Evolutionary conservation across 1,139 yeast genomes (phyloP).

Genomic region (Hyphopichia buzzinii): DNA sequence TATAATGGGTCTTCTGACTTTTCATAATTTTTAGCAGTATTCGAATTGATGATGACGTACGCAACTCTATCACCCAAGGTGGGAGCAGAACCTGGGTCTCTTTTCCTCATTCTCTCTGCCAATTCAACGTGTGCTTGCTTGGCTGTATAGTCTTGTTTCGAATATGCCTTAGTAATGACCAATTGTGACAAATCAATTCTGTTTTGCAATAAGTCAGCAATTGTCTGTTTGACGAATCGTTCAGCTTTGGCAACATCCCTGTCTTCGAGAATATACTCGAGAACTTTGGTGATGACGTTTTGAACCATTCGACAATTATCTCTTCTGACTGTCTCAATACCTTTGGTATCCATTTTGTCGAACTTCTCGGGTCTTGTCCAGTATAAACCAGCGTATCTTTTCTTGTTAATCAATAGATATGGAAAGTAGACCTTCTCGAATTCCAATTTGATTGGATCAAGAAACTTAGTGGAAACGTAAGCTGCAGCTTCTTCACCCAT

Average conservation of each 20-base stretch:
- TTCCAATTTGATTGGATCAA: slow-evolving; percentile 87
- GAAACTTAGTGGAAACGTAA: slow-evolving; percentile 74
- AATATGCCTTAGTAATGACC: slow-evolving; percentile 90
- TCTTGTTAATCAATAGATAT: slow-evolving; percentile 87
- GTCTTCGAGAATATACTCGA: slow-evolving; percentile 82
- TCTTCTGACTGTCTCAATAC: slow-evolving; percentile 96
- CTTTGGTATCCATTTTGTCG: slow-evolving; percentile 98
- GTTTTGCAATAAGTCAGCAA: slow-evolving; percentile 87
- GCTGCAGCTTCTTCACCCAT: slow-evolving; percentile 94
- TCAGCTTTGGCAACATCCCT: slow-evolving; percentile 90
- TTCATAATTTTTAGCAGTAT: slow-evolving; percentile 85
- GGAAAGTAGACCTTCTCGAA: slow-evolving; percentile 98
- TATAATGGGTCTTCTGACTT: slow-evolving; percentile 96
- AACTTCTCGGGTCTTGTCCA: slow-evolving; percentile 91
- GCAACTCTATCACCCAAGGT: slow-evolving; percentile 98
- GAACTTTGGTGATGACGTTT: slow-evolving; percentile 87
- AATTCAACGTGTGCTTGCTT: slow-evolving; percentile 97
- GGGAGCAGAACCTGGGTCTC: slow-evolving; percentile 98
- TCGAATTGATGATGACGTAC: slow-evolving; percentile 84
- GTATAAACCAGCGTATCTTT: slow-evolving; percentile 93
- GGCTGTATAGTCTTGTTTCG: slow-evolving; percentile 88
- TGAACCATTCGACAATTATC: slow-evolving; percentile 96
- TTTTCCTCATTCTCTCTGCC: slow-evolving; percentile 92
- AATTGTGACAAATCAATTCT: slow-evolving; percentile 89
- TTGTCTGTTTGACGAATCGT: slow-evolving; percentile 77